Evolutionary conservation across 441 rosid genomes (phyloP), one percentile per base, ranked within the genome.

Genomic region (Brassica balearica): DNA sequence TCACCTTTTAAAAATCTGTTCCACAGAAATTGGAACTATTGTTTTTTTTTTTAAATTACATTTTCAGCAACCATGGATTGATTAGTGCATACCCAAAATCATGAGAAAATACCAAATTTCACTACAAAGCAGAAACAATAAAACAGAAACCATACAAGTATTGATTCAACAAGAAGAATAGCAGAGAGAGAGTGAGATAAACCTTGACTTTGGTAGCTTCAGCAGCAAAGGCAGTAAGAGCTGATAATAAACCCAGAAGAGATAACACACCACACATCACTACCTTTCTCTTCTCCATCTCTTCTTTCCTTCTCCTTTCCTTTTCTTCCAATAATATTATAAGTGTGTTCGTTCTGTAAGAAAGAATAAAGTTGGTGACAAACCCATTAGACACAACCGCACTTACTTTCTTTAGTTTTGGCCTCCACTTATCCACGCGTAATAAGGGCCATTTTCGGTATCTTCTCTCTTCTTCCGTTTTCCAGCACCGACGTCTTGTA

Each of bases 161-260:
- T 29, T 29, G 34, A 29, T 29, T 29, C 34, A 29, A 29, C 34
- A 29, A 29, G 34, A 29, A 29, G 34, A 29, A 29, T 29, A 29
- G 34, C 34, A 29, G 34, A 29, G 34, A 29, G 34, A 29, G 34
- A 17, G 19, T 0, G 32, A 29, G 34, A 29, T 29, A 29, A 29
- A 48, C 56, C 19, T 93, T 91, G 69, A 93, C 84, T 82, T 89
- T 78, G 22, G 97, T 91, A 73, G 85, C 92, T 78, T 95, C 98
- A 22, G 98, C 99, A 68, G 82, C 96, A 79, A 93, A 92, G 73
- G 93, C 97, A 73, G 98, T 84, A 78, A 85, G 85, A 78, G 89
- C 93, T 22, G 96, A 88, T 23, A 95, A 76, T 11, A 90, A 67
- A 51, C 92, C 99, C 64, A 95, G 78, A 64, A 93, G 56, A 23